Percentiles rank a stretch among this genome's conserved stretches.
Conservation (phyloP, 2,329 filamentous ascomycete species). For the Hypocreales sp. region DNA sequence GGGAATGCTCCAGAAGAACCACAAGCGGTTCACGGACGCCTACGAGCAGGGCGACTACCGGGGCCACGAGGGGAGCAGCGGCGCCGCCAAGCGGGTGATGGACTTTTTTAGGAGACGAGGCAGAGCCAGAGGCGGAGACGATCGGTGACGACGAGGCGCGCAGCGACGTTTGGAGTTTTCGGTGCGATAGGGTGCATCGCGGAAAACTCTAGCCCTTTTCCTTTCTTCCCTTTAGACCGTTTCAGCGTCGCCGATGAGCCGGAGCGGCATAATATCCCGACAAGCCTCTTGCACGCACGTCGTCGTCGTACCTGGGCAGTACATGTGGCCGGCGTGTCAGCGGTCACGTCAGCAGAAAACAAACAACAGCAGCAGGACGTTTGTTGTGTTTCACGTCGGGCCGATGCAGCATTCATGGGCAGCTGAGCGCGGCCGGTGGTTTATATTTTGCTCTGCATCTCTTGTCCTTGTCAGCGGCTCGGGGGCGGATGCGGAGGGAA, state of each 20-base stretch:
- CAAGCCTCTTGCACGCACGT: too few relatives aligned
- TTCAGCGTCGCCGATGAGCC: neutral
- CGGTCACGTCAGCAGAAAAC: too few relatives aligned
- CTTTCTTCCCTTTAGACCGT: neutral
- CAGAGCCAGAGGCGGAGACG: constrained; percentile 51
- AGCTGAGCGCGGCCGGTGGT: too few relatives aligned
- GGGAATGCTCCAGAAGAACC: constrained; percentile 65
- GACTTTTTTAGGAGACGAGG: constrained; percentile 90
- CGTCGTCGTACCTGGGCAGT: too few relatives aligned
- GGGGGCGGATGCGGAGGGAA: too few relatives aligned
- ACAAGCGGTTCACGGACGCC: constrained; percentile 76
- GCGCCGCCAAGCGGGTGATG: constrained; percentile 86
- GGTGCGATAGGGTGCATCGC: neutral
- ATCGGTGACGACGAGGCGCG: constrained; percentile 21
- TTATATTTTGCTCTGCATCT: too few relatives aligned
- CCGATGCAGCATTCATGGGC: too few relatives aligned
- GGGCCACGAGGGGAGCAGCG: constrained; percentile 67
- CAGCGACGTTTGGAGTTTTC: neutral
- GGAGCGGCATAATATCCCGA: neutral
- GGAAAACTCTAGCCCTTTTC: neutral
- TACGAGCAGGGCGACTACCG: constrained; percentile 60
- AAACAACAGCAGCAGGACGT: too few relatives aligned
- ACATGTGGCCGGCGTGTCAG: too few relatives aligned
- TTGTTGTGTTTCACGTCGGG: too few relatives aligned
- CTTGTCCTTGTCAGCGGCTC: too few relatives aligned